Base-by-base conservation (phyloP, 169 alveolate genomes). In the Cryptosporidium parvum region DNA sequence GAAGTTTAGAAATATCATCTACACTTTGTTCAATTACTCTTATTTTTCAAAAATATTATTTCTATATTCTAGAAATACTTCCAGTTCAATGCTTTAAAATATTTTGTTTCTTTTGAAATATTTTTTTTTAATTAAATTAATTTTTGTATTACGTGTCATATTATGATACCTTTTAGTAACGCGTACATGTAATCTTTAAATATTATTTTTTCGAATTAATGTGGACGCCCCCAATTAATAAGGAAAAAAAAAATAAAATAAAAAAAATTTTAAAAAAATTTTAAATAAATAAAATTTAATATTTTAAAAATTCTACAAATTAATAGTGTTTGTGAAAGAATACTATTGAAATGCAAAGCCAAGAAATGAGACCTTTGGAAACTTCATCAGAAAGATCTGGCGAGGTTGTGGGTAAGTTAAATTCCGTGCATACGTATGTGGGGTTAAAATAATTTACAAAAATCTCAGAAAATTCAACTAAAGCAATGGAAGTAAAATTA, bases 161-260 rank as follows among this genome's bases (percentile, higher is more conserved):
- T 29, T 33, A 12, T 73, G 86, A 73, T 73, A 73, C 71, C 86
- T 56, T 37, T 52, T 70, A 53, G 68, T 59, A 73, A 73, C 70
- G 70, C 68, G 70, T 73, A 73, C 86, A 73, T 73, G 86, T 56
- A 73, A 73, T 73, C 86, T 73, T 37, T 33, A 39, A 73, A 56
- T 56, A 56, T 56, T 70, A 35, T 71, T 51, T 51, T 71, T 71
- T 48, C 39, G 52, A 59, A 37, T 51, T 45, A 39, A 73, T 73
- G 86, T 73, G 86, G 86, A 73, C 86, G 51, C 59, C 86, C 68
- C 84, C 84, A 69, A 21, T 5, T 44, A 3, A 39, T 42, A 12
- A 16, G 84, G 45, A 42, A 42, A 42, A 42, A 42, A 42, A 7
- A 42, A 8, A 42, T 8, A 42, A 8, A 4, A 69, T 45, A 37